Conservation (phyloP, 345 rosid genomes). For the Hevea brasiliensis region DNA sequence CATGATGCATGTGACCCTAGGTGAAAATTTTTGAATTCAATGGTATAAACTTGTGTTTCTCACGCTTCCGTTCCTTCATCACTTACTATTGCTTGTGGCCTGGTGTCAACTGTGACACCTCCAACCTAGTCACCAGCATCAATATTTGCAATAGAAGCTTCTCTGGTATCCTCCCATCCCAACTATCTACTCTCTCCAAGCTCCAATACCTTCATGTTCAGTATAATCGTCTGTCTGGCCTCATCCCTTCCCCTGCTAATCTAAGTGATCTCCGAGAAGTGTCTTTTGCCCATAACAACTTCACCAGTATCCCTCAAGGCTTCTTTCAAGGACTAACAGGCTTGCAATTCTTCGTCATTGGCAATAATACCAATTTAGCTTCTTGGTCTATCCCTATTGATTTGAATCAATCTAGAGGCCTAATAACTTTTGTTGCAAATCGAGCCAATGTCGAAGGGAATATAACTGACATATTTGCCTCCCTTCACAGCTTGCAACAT, state of each 20-base stretch:
- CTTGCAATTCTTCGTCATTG: conserved; percentile 46
- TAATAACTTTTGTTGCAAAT: conserved; percentile 45
- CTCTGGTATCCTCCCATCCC: conserved; percentile 49
- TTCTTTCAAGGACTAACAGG: conserved; percentile 62
- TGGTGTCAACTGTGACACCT: conserved; percentile 22
- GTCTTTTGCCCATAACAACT: conserved; percentile 48
- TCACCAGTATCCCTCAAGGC: conserved; percentile 48
- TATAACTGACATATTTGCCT: conserved; percentile 58
- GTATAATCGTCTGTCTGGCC: conserved; percentile 52
- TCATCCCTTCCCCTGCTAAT: conserved; percentile 59
- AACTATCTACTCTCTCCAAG: conserved; percentile 54
- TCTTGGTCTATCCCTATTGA: conserved; percentile 66
- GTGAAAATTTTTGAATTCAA: too few relatives aligned
- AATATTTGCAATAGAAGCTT: too few relatives aligned
- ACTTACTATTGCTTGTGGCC: too few relatives aligned
- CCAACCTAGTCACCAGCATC: conserved; percentile 58
- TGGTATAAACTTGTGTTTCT: too few relatives aligned
- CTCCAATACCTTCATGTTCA: conserved; percentile 50
- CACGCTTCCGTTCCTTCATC: too few relatives aligned
- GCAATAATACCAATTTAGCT: conserved; percentile 30
- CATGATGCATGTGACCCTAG: too few relatives aligned
- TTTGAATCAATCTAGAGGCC: conserved; percentile 39
- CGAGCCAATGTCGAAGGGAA: conserved; percentile 44
- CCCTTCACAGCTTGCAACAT: conserved; percentile 44
- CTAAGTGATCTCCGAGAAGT: conserved; percentile 45